phyloP scores from a whole-genome alignment of 2,329 filamentous ascomycete species.

The Neonectria faginata region DNA sequence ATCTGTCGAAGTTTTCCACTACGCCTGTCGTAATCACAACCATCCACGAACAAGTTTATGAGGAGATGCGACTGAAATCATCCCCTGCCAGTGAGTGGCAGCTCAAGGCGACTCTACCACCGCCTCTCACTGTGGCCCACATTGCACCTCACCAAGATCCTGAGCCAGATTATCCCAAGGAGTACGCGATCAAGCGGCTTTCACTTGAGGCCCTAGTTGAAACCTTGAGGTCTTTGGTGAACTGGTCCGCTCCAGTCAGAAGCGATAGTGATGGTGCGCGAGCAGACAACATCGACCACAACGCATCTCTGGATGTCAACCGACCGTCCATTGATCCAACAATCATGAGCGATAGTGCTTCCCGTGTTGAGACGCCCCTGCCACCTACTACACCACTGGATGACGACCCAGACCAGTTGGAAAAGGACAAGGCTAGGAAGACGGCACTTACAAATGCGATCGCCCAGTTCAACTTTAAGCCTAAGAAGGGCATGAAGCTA shows the following conservation, averaged over 20 bases:
- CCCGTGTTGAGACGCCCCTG: constrained; percentile 69
- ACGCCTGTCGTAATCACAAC: constrained; percentile 80
- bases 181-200: constrained; percentile 91
- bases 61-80: constrained; percentile 77
- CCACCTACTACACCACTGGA: constrained; percentile 78
- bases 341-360: constrained; percentile 65
- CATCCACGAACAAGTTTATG: constrained; percentile 85
- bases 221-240: constrained; percentile 87
- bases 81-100: constrained; percentile 82
- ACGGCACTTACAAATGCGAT: constrained; percentile 91
- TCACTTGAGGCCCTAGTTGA: constrained; percentile 91
- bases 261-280: constrained; percentile 62
- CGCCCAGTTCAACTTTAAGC: constrained; percentile 96
- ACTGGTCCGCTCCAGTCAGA: constrained; percentile 80
- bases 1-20: constrained; percentile 88
- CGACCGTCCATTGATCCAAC: constrained; percentile 77
- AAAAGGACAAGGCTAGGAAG: constrained; percentile 93
- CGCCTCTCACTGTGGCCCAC: constrained; percentile 83
- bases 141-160: constrained; percentile 70
- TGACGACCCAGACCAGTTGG: constrained; percentile 93
- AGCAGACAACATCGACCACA: constrained; percentile 50
- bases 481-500: constrained; percentile 90
- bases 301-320: constrained; percentile 59
- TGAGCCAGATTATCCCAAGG: constrained; percentile 82
- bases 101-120: constrained; percentile 84